Conservation (phyloP, 2,329 filamentous ascomycete species). For the Colletotrichum sp. region DNA sequence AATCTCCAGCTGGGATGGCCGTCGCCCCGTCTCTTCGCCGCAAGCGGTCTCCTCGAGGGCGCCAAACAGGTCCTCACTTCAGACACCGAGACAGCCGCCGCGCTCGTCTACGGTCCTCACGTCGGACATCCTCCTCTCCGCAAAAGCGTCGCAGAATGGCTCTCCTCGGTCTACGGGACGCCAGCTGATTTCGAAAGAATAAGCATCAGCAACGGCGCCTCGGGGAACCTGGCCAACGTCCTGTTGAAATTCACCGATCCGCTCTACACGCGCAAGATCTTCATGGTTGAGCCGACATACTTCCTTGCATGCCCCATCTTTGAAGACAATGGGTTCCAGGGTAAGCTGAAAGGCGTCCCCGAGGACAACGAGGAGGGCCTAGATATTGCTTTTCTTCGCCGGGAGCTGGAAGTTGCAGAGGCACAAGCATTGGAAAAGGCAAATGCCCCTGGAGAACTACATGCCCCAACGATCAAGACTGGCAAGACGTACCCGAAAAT, state of each 20-base stretch:
- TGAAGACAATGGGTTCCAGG: constrained; percentile 76
- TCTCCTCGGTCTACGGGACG: constrained; percentile 63
- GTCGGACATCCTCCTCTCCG: constrained; percentile 73
- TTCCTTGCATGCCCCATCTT: constrained; percentile 83
- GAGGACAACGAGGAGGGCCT: constrained; percentile 77
- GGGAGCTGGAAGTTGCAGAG: constrained; percentile 11
- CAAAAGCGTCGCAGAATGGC: constrained; percentile 71
- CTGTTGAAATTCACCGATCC: constrained; percentile 84
- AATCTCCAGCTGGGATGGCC: constrained; percentile 76
- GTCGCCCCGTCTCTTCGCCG: constrained; percentile 67
- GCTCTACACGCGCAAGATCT: constrained; percentile 73
- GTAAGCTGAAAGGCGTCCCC: constrained; percentile 70
- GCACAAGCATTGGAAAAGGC: background rate
- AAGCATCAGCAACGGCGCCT: constrained; percentile 83
- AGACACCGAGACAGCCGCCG: constrained; percentile 61
- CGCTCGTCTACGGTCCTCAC: constrained; percentile 80
- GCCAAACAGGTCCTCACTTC: constrained; percentile 65
- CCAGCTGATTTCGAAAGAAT: constrained; percentile 62
- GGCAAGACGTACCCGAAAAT: constrained; percentile 60
- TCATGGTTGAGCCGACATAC: constrained; percentile 84
- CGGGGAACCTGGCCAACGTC: constrained; percentile 79
- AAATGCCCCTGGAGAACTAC: accelerated
- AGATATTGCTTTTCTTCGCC: constrained; percentile 65
- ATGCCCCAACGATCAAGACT: background rate
- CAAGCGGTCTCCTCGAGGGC: constrained; percentile 65